These are phyloP conservation scores for Penicillium thymicola DNA, from an alignment of 2,329 filamentous ascomycete genomes.

Conservation along the genomic window DNA sequence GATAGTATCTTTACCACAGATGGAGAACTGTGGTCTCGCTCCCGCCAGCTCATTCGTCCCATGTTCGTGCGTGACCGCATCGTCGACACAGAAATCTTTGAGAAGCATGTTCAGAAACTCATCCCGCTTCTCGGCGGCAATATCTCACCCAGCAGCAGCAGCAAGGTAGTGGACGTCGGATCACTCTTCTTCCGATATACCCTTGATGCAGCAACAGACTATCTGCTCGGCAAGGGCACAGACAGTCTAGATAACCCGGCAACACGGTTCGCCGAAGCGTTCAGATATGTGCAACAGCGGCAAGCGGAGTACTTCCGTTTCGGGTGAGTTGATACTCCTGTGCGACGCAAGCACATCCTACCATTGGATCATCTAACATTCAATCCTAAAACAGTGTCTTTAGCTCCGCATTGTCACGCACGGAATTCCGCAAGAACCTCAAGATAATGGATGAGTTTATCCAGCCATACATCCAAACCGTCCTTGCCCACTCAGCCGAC, in stretches of 20 bases:
- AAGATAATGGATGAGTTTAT: constrained; percentile 72
- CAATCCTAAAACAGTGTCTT: constrained; percentile 51
- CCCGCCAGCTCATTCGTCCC: constrained; percentile 78
- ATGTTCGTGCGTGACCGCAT: constrained; percentile 85
- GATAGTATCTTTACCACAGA: constrained; percentile 83
- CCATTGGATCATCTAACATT: constrained; percentile 7
- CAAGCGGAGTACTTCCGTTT: constrained; percentile 66
- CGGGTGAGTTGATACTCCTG: constrained; percentile 45
- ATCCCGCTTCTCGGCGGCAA: constrained; percentile 63
- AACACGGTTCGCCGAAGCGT: constrained; percentile 74
- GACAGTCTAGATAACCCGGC: constrained; percentile 59
- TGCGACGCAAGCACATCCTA: neutral
- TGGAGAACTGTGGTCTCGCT: constrained; percentile 72
- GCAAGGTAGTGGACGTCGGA: constrained; percentile 62
- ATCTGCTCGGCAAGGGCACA: constrained; percentile 74
- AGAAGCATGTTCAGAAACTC: constrained; percentile 71
- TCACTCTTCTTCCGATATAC: constrained; percentile 81
- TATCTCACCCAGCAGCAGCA: constrained; percentile 26
- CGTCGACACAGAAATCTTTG: constrained; percentile 78
- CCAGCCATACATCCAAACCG: constrained; percentile 70
- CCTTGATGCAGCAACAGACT: constrained; percentile 80
- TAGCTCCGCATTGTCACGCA: constrained; percentile 60
- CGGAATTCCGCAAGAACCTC: constrained; percentile 61
- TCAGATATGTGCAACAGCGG: constrained; percentile 72
- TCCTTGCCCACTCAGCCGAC: constrained; percentile 64